These are phyloP conservation scores for Boletus reticulatus DNA, from an alignment of 768 basidiomycete genomes.

Conservation along the genomic window DNA sequence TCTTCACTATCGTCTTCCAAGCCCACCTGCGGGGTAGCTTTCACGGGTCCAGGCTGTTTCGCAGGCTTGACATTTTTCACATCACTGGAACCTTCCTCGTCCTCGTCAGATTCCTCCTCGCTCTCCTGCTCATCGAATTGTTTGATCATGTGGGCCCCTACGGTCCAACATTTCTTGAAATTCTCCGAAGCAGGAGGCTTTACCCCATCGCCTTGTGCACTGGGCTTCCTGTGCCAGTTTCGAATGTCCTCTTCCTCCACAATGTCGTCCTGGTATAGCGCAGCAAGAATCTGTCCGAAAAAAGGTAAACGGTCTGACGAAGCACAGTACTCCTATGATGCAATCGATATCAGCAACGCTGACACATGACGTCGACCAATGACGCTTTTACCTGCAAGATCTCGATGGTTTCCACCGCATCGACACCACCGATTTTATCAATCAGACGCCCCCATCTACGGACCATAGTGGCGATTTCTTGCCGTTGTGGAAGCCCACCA, in stretches of 20 bases:
- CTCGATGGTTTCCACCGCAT: slow-evolving; percentile 76
- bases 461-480: slow-evolving; percentile 61
- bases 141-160: slow-evolving; percentile 73
- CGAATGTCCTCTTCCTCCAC: slow-evolving; percentile 89
- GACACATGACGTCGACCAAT: not conserved
- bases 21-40: not conserved
- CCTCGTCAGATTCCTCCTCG: slow-evolving; percentile 39
- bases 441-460: slow-evolving; percentile 83
- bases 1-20: slow-evolving; percentile 7
- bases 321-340: slow-evolving; percentile 61
- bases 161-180: slow-evolving; percentile 63
- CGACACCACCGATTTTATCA: slow-evolving; percentile 76
- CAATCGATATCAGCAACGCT: not conserved
- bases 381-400: slow-evolving; percentile 62
- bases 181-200: slow-evolving; percentile 48
- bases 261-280: slow-evolving; percentile 88
- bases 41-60: not conserved
- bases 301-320: slow-evolving; percentile 60
- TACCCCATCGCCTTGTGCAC: slow-evolving; percentile 50
- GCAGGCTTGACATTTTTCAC: not conserved
- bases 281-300: slow-evolving; percentile 84
- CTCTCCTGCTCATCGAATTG: slow-evolving; percentile 81
- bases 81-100: slow-evolving; percentile 9
- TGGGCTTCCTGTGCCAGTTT: slow-evolving; percentile 70
- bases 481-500: slow-evolving; percentile 56